Evolutionary conservation across 1,284 basidiomycete species (phyloP), one percentile per base, ranked within the genome.

Genomic region (Caloboletus firmus): DNA sequence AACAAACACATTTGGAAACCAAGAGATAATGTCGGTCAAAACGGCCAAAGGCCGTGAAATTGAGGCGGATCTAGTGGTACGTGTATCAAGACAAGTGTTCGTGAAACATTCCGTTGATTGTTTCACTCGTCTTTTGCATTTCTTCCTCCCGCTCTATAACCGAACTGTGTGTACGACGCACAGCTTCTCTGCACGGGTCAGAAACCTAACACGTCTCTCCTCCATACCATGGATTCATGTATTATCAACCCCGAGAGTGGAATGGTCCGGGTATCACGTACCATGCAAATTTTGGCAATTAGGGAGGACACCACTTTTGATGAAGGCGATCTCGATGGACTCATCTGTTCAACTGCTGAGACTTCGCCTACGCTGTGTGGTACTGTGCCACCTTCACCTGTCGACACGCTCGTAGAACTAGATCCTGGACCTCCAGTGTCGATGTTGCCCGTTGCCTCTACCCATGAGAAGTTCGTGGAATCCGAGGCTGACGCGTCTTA

Each of bases 101-200:
- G 9, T 8, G 1, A 52, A 18, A 35, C 6, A 2, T 31, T 18
- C 36, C 7, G 4, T 35, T 5, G 13, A 51, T 20, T 8, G 5
- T 8, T 20, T 34, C 5, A 35, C 31, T 22, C 28, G 5, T 36
- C 26, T 52, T 31, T 24, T 30, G 6, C 5, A 22, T 26, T n/a
- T 22, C 5, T 43, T 36, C 37, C 28, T 26, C 40, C 28, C 26
- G 5, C 9, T 43, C 44, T 36, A n/a, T 26, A 37, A 37, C 4
- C 20, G 8, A 36, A 51, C 31, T 40, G 42, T 30, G 30, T 40
- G 15, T n/a, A 45, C 18, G 6, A 31, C 31, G 35, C n/a, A 34
- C 51, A 89, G 85, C 77, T 92, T 15, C 73, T 87, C 1, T 91
- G 90, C 65, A 91, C 89, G 0, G 89, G 89, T 8, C 89, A 91